Evolutionary conservation across 495 filamentous ascomycete species (phyloP).

Genomic region (Podospora comata): DNA sequence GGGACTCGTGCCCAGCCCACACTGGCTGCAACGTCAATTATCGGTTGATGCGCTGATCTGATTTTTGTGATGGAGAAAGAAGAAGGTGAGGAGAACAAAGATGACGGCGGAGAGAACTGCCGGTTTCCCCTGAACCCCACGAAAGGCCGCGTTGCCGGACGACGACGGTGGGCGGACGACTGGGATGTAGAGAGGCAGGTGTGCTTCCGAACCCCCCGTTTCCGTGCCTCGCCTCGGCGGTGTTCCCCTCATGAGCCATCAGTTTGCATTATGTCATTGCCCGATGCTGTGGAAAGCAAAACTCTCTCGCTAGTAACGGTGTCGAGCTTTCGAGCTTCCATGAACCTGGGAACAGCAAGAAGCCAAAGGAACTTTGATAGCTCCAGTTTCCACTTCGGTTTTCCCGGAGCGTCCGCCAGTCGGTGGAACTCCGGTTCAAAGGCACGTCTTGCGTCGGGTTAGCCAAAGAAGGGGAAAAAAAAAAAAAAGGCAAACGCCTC

Average conservation of each 20-base stretch:
- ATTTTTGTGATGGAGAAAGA: background rate
- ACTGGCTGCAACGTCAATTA: background rate
- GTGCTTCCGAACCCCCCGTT: background rate
- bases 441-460: background rate
- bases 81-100: background rate
- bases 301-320: background rate
- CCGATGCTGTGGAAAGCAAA: background rate
- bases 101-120: too few species aligned
- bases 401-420: background rate
- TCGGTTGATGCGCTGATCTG: background rate
- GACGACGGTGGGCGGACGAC: background rate
- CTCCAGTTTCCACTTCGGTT: conserved; percentile 2
- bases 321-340: background rate
- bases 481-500: background rate
- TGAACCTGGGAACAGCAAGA: background rate
- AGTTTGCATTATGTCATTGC: conserved; percentile 6
- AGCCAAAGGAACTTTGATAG: background rate
- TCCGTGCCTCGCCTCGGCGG: background rate
- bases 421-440: conserved; percentile 6
- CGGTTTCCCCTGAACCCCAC: background rate
- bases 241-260: background rate
- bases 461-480: background rate
- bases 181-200: conserved; percentile 5
- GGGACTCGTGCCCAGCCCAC: background rate
- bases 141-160: background rate